phyloP scores from a whole-genome alignment of 106 monocot genomes.

The Cymbidium sinense region DNA sequence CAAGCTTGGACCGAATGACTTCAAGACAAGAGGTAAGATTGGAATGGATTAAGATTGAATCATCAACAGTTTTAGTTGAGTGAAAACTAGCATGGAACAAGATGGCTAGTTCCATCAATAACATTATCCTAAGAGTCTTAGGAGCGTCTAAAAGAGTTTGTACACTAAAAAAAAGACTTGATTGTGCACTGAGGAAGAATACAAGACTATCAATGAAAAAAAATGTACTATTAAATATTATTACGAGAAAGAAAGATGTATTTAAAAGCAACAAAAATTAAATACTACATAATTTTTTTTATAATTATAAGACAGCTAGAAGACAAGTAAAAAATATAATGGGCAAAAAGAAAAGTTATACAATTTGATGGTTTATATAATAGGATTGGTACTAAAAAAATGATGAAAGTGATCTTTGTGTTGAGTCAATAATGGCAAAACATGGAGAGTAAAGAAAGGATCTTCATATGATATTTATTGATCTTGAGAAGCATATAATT shows the following conservation, averaged over 20 bases:
- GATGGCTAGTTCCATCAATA: not conserved
- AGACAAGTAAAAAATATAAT: not conserved
- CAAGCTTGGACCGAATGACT: not conserved
- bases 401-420: no score
- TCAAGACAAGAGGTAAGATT: not conserved
- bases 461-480: not conserved
- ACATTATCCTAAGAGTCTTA: not conserved
- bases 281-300: not conserved
- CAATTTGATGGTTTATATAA: no score
- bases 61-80: not conserved
- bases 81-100: not conserved
- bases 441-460: not conserved
- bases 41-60: not conserved
- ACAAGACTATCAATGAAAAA: not conserved
- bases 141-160: not conserved
- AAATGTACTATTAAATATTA: no score
- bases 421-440: no score
- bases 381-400: no score
- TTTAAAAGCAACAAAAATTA: not conserved
- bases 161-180: no score
- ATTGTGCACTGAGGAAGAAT: not conserved
- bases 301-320: not conserved
- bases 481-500: not conserved
- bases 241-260: no score
- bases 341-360: not conserved